Evolutionary conservation across 352 stramenopile genomes (phyloP).

Genomic region (Blastocystis sp.): DNA sequence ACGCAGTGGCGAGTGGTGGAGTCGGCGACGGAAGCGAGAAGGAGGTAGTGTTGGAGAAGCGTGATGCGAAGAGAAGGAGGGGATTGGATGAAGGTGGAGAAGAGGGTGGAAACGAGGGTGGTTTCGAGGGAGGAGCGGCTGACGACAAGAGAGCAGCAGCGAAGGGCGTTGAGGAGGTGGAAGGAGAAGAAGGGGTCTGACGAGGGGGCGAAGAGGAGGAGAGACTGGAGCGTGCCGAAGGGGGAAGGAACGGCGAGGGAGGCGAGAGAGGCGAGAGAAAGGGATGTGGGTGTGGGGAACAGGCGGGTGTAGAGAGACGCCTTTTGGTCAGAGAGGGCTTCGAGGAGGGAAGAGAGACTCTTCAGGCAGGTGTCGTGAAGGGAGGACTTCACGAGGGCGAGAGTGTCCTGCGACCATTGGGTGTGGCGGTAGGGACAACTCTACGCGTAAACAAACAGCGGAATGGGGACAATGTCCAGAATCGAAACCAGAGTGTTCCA

Average conservation of each 20-base stretch:
- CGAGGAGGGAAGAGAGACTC: neutral
- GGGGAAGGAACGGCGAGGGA: neutral
- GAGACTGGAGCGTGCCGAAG: neutral
- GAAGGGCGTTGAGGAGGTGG: neutral
- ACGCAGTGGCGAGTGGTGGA: neutral
- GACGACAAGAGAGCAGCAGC: neutral
- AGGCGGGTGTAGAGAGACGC: neutral
- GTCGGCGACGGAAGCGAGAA: neutral
- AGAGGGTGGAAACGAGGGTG: neutral
- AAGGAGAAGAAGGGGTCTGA: neutral
- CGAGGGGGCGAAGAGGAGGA: neutral
- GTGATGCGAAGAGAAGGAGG: too few relatives aligned
- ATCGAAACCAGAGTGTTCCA: neutral
- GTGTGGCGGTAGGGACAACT: neutral
- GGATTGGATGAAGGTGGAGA: neutral
- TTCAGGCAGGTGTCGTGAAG: neutral
- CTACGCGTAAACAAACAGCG: neutral
- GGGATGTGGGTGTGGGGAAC: neutral
- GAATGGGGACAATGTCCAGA: neutral
- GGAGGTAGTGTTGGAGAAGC: neutral
- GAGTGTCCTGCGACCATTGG: neutral
- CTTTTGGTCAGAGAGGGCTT: neutral
- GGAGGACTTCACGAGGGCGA: too few relatives aligned
- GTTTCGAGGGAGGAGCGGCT: neutral
- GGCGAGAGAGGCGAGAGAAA: neutral